Conservation (phyloP, 2,329 filamentous ascomycete genomes). For the Chaetomiaceae sp. region DNA sequence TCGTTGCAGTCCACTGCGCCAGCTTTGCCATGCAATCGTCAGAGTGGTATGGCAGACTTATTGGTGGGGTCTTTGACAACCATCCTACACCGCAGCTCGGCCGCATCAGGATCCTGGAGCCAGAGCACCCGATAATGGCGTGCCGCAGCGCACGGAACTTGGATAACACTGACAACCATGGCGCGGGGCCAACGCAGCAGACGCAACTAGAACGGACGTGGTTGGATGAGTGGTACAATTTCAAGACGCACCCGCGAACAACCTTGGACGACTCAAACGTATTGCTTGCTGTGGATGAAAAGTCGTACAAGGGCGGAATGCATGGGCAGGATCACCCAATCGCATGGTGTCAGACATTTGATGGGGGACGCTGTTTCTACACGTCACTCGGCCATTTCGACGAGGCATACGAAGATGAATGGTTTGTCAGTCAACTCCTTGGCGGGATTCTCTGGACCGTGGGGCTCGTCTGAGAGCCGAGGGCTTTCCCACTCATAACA, state of each 20-base stretch:
- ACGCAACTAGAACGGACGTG: conserved; percentile 28
- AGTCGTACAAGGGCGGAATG: conserved; percentile 33
- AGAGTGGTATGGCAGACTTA: conserved; percentile 36
- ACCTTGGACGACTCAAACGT: conserved; percentile 28
- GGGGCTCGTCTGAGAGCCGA: background rate
- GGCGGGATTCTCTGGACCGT: conserved; percentile 30
- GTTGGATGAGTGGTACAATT: conserved; percentile 44
- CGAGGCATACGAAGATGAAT: conserved; percentile 36
- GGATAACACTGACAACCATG: conserved; percentile 4
- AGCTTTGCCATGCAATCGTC: conserved; percentile 32
- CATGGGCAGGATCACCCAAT: conserved; percentile 38
- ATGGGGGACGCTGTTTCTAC: conserved; percentile 38
- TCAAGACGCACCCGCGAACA: conserved; percentile 30
- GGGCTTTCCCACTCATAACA: too few species aligned
- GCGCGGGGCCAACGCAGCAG: background rate
- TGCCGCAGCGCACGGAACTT: conserved; percentile 4
- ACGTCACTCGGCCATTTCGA: conserved; percentile 41
- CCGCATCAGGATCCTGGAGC: conserved; percentile 30
- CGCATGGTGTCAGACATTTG: conserved; percentile 39
- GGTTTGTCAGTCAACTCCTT: conserved; percentile 26
- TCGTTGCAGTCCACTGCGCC: conserved; percentile 41
- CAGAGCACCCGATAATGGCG: conserved; percentile 31
- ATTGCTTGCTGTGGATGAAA: conserved; percentile 36
- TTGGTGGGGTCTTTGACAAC: conserved; percentile 37
- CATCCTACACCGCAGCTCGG: conserved; percentile 37